A percentile compares a stretch with the other conserved stretches of the same genome.
phyloP scores from a whole-genome alignment of 169 alveolate species.

The Eimeria acervulina region DNA sequence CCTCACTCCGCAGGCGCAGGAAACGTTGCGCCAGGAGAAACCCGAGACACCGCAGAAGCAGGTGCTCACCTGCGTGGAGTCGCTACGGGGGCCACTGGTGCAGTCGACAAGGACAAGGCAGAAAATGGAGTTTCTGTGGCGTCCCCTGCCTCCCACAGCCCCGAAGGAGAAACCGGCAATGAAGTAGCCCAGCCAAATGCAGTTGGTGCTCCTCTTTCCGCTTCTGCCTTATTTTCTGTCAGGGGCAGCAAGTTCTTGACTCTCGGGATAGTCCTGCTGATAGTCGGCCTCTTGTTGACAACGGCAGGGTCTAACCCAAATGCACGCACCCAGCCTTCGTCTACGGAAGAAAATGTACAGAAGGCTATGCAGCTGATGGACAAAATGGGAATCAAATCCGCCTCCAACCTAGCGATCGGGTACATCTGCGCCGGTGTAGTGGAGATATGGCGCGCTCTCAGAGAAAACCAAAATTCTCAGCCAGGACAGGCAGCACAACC shows the following conservation, averaged over 20 bases:
- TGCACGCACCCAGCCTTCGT: not conserved
- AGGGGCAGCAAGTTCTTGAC: not conserved
- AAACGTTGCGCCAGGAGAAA: not conserved
- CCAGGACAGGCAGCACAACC: not conserved
- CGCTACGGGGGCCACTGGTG: not conserved
- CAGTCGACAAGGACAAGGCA: not conserved
- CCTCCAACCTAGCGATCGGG: not conserved
- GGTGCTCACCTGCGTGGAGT: not conserved
- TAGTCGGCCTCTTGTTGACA: not conserved
- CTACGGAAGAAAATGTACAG: not conserved
- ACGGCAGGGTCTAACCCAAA: not conserved
- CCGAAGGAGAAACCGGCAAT: not conserved
- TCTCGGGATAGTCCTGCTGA: not conserved
- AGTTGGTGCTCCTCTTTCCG: not conserved
- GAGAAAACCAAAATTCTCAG: not conserved
- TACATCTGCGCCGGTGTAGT: not conserved
- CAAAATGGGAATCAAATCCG: not conserved
- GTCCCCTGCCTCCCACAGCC: not conserved
- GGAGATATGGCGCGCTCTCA: not conserved
- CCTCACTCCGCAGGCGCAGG: not conserved
- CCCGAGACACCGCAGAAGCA: not conserved
- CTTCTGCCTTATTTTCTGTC: not conserved
- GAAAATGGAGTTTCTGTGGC: not conserved
- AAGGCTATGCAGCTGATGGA: not conserved
- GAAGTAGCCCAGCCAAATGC: not conserved